A percentile compares a stretch with the other conserved stretches of the same genome.
phyloP scores from a whole-genome alignment of 2,329 filamentous ascomycete genomes.

The Niveomyces coronatus region DNA sequence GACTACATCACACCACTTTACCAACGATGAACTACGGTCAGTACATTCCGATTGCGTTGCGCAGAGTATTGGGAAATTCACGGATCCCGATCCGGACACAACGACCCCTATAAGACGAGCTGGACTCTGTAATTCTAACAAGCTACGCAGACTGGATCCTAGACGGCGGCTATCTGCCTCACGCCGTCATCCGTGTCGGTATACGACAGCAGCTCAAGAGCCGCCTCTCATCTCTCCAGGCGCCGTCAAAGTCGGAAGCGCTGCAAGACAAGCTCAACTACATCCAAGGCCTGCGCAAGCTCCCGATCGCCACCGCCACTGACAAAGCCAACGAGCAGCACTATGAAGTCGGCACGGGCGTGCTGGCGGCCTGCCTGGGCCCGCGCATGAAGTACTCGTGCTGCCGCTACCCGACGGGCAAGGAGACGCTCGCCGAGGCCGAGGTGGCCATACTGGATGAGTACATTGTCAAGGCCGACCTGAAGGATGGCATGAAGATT shows the following conservation, averaged over 20 bases:
- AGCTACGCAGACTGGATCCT: slow-evolving; percentile 41
- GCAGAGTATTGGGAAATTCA: too few relatives aligned
- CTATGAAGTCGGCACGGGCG: slow-evolving; percentile 60
- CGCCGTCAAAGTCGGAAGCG: slow-evolving; percentile 39
- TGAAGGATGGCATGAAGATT: slow-evolving; percentile 50
- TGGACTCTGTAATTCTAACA: too few relatives aligned
- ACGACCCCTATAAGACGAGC: too few relatives aligned
- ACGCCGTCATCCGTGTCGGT: slow-evolving; percentile 50
- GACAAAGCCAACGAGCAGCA: slow-evolving; percentile 57
- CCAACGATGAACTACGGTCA: slow-evolving; percentile 6
- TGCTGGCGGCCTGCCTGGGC: slow-evolving; percentile 50
- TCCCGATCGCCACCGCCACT: slow-evolving; percentile 60
- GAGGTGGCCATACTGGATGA: slow-evolving; percentile 55
- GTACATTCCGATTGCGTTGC: not conserved
- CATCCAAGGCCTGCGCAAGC: slow-evolving; percentile 44
- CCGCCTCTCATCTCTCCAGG: slow-evolving; percentile 44
- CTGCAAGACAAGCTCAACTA: slow-evolving; percentile 54
- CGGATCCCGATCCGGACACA: too few relatives aligned
- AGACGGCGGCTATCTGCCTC: slow-evolving; percentile 55
- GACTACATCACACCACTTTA: not conserved
- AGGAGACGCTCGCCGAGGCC: slow-evolving; percentile 53
- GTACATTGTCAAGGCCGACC: slow-evolving; percentile 50
- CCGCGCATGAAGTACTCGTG: slow-evolving; percentile 65
- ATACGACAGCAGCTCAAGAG: slow-evolving; percentile 57
- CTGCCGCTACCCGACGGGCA: slow-evolving; percentile 53